Conservation (phyloP, 768 basidiomycete genomes). For the Sistotremastrum suecicum region DNA sequence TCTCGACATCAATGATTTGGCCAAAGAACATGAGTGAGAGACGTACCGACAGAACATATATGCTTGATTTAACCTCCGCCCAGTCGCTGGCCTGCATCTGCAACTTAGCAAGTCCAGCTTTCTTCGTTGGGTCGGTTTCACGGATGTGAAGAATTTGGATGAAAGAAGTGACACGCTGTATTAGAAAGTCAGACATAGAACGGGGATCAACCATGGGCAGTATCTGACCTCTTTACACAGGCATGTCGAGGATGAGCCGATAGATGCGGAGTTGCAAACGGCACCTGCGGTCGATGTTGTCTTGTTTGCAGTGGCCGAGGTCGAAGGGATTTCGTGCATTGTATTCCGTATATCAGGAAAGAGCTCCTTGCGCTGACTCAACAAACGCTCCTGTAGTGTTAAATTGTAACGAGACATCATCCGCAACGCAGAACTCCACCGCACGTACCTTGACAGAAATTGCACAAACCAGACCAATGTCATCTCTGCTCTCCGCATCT, state of each 20-base stretch:
- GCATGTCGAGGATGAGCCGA: conserved; percentile 18
- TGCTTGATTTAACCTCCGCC: conserved; percentile 10
- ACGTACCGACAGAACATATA: conserved; percentile 13
- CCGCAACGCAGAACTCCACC: too few species aligned
- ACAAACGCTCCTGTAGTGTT: conserved; percentile 14
- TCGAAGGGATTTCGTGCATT: background rate
- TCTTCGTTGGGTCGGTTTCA: conserved; percentile 15
- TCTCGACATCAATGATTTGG: too few species aligned
- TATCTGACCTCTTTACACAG: conserved; percentile 9
- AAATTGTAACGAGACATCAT: too few species aligned
- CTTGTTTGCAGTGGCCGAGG: background rate
- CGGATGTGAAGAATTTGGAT: conserved; percentile 12
- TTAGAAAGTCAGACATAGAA: background rate
- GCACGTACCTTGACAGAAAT: conserved; percentile 8
- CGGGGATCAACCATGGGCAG: background rate
- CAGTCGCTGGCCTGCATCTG: conserved; percentile 14
- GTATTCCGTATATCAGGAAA: conserved; percentile 9
- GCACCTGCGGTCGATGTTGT: too few species aligned
- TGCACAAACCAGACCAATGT: conserved; percentile 8
- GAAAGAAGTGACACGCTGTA: conserved; percentile 14
- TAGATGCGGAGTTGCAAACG: too few species aligned
- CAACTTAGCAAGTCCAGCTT: conserved; percentile 10
- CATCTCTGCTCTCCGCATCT: conserved; percentile 8
- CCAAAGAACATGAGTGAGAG: background rate
- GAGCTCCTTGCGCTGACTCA: conserved; percentile 12